These are phyloP conservation scores for Monilinia aucupariae DNA, from an alignment of 2,329 filamentous ascomycete genomes.

Conservation along the genomic window DNA sequence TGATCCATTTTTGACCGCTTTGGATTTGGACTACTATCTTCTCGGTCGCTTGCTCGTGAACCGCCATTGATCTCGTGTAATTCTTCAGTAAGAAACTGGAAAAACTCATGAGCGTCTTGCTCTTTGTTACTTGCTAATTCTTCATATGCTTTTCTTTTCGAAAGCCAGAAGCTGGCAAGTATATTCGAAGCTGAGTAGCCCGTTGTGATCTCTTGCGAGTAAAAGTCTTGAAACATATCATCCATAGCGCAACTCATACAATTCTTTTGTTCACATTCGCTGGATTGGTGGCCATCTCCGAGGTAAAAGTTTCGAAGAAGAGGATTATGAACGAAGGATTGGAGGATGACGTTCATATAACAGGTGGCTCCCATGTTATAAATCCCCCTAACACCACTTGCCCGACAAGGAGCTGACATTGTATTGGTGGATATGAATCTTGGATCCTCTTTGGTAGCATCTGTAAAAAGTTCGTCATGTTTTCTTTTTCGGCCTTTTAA, in stretches of 20 bases:
- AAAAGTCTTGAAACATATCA: slow-evolving; percentile 69
- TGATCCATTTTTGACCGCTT: slow-evolving; percentile 31
- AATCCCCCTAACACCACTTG: slow-evolving; percentile 81
- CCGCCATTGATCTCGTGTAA: slow-evolving; percentile 73
- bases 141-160: slow-evolving; percentile 65
- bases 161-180: slow-evolving; percentile 84
- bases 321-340: slow-evolving; percentile 90
- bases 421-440: slow-evolving; percentile 75
- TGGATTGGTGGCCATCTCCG: slow-evolving; percentile 77
- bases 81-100: slow-evolving; percentile 90
- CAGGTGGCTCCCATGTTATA: slow-evolving; percentile 99
- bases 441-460: slow-evolving; percentile 64
- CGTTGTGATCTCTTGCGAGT: slow-evolving; percentile 70
- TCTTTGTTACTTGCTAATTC: slow-evolving; percentile 85
- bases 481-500: slow-evolving; percentile 64
- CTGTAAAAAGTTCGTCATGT: slow-evolving; percentile 63
- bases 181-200: slow-evolving; percentile 89
- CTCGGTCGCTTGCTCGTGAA: slow-evolving; percentile 38
- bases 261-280: slow-evolving; percentile 60
- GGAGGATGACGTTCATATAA: slow-evolving; percentile 94
- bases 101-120: slow-evolving; percentile 96
- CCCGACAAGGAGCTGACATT: slow-evolving; percentile 72
- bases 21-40: slow-evolving; percentile 24
- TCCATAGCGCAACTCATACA: slow-evolving; percentile 68
- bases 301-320: slow-evolving; percentile 89